Evolutionary conservation across 1,139 yeast species (phyloP), one percentile per base, ranked within the genome.

Genomic region (Hansenula lynferdii): DNA sequence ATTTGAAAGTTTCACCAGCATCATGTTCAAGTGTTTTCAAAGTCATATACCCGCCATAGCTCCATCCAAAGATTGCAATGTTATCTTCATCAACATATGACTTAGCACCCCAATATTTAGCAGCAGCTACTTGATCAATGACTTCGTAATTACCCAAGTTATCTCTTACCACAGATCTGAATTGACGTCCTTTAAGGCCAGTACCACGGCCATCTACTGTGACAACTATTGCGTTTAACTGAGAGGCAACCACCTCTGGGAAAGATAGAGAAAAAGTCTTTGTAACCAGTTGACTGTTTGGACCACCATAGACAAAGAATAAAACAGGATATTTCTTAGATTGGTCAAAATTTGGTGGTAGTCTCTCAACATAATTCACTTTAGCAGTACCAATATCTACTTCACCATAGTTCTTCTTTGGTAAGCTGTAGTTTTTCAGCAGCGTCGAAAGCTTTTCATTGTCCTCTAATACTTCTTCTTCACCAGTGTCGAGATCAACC

Each of bases 171-270:
- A 72, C 54, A 37, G 78, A 76, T 57, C 86, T 75, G 58, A 73
- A 84, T 10, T 69, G 53, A 40, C 69, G 66, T 2, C 79, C 79
- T 53, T 78, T 82, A 60, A 65, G 81, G 0, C 92, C 94, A 3
- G 94, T 84, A 33, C 94, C 94, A 57, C 94, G 72, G 1, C 92
- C 92, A 60, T 84, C 94, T 4, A 84, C 86, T 0, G 89, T 81
- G 1, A 84, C 87, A 11, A 84, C 90, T 29, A 84, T 70, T 2
- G 87, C 83, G 52, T 79, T 69, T 40, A 83, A 62, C 54, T 81
- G 83, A 0, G 90, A 71, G 0, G 90, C 80, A 25, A 80, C 73
- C 11, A 80, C 77, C 12, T 80, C 72, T 42, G 83, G 75, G 57
- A 83, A 82, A 3, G 77, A 69, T 19, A 79, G 62, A 1, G 71